Conservation (phyloP, 495 filamentous ascomycete genomes). For the Daldinia grandis region DNA sequence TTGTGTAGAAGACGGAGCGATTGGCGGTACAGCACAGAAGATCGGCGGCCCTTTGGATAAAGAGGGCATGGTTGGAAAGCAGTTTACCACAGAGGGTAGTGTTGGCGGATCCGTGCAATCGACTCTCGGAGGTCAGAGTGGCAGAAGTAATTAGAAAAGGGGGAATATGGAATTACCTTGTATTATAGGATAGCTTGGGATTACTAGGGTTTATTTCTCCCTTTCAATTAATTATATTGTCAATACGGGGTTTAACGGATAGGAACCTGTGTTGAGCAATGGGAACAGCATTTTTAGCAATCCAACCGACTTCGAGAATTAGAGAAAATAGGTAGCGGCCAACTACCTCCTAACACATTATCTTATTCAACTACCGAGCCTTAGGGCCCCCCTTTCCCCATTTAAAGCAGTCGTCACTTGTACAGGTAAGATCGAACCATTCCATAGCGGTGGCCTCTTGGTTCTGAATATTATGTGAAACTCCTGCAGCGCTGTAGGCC, state of each 20-base stretch:
- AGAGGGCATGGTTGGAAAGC: slow-evolving; percentile 54
- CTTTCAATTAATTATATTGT: neutral
- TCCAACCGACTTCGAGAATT: no score
- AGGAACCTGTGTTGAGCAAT: no score
- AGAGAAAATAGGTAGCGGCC: neutral
- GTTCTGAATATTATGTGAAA: slow-evolving; percentile 60
- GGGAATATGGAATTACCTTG: neutral
- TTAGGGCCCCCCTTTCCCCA: slow-evolving; percentile 47
- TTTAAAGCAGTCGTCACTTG: slow-evolving; percentile 45
- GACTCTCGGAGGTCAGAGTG: slow-evolving; percentile 51
- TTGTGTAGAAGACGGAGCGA: slow-evolving; percentile 51
- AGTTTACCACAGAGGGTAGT: slow-evolving; percentile 51
- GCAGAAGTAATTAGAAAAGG: slow-evolving; percentile 39
- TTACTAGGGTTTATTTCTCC: neutral
- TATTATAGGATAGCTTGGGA: slow-evolving; percentile 1
- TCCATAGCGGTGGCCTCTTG: slow-evolving; percentile 58
- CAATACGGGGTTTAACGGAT: no score
- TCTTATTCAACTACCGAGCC: neutral
- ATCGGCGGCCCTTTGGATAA: slow-evolving; percentile 59
- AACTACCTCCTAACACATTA: no score
- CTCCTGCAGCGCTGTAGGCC: slow-evolving; percentile 59
- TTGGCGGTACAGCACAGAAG: slow-evolving; percentile 57
- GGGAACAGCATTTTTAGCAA: no score
- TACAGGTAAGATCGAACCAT: slow-evolving; percentile 58
- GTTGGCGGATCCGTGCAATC: slow-evolving; percentile 57